Evolutionary conservation across 768 basidiomycete species (phyloP), one percentile per base, ranked within the genome.

Genomic region (Termitomyces sp.): DNA sequence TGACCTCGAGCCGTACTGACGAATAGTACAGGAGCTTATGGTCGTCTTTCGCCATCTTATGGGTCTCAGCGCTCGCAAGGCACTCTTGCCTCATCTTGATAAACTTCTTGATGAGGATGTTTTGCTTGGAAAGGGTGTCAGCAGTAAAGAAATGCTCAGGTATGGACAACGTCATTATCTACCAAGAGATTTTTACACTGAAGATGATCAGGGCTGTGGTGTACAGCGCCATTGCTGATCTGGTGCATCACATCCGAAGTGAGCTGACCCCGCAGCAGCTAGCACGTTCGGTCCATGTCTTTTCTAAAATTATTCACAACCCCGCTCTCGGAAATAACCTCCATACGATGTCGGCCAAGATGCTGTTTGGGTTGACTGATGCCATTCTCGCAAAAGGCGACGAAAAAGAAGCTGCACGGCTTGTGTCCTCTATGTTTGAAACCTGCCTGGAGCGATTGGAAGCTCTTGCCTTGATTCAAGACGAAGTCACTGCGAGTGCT

Each of bases 41-140:
- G 89, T 96, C 13, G 94, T 95, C 12, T 89, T 96, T 55, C 85
- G 96, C 46, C 96, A 98, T 74, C 83, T 98, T 22, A 83, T 95
- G 63, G 86, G 84, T 16, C 90, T 89, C 15, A 83, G 87, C 16
- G 88, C 93, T 68, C 83, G 94, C 52, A 83, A 86, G 45, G 89
- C 89, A 16, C 84, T 98, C 53, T 78, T 96, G 40, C 82, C 86
- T 1, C 88, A 94, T 63, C 83, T 98, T 51, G 93, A 96, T 73
- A 92, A 92, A 67, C 81, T 99, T 20, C 84, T 98, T 36, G 88
- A 98, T 65, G 96, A 98, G 68, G 84, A 84, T 46, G 92, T 98
- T 15, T 77, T 99, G 7, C 81, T 98, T 36, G 97, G 97, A 1
- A 85, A 83, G 2, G 89, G 91, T 4, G 80, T 96, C 36, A 90